Evolutionary conservation across 257 asterid genomes (phyloP).

Genomic region (Lycium barbarum): DNA sequence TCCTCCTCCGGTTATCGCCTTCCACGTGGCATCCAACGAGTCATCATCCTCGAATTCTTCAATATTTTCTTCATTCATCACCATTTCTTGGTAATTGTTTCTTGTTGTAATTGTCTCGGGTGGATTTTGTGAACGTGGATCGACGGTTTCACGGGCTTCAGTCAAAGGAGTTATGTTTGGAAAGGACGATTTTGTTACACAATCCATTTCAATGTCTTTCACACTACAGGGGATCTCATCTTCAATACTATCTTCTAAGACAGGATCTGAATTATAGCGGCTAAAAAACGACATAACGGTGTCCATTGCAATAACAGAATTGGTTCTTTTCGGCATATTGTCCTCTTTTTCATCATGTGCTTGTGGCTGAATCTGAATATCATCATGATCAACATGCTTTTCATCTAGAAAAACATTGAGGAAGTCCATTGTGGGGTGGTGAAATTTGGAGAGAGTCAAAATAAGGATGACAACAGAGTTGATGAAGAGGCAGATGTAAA

Average conservation of each 20-base stretch:
- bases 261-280: background rate
- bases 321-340: background rate
- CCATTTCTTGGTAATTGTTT: background rate
- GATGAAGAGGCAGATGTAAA: constrained; percentile 53
- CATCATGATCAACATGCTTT: background rate
- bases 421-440: constrained; percentile 34
- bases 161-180: background rate
- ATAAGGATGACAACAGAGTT: constrained; percentile 48
- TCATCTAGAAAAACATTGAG: background rate
- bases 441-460: constrained; percentile 48
- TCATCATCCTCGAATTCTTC: constrained; percentile 38
- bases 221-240: background rate
- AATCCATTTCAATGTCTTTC: constrained; percentile 26
- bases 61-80: background rate
- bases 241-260: background rate
- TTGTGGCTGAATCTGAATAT: background rate
- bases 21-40: constrained; percentile 74
- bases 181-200: background rate
- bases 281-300: background rate
- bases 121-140: constrained; percentile 27
- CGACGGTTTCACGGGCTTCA: constrained; percentile 12
- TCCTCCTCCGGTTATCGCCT: constrained; percentile 52
- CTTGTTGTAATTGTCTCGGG: background rate
- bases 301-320: constrained; percentile 10
- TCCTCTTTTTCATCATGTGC: background rate